Conservation (phyloP, 306 rosid species). For the Fragaria iinumae region DNA sequence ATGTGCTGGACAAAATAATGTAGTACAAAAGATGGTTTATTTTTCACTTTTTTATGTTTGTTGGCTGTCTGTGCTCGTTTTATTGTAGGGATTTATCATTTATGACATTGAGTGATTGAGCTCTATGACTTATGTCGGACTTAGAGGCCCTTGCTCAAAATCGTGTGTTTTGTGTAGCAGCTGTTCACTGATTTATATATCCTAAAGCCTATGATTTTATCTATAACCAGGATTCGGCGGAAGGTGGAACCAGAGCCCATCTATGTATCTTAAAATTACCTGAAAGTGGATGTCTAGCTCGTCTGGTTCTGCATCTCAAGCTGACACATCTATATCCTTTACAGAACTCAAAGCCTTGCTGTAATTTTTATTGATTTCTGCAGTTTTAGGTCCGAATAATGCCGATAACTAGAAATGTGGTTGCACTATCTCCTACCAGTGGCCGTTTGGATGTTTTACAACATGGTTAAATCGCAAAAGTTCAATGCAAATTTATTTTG, state of each 20-base stretch:
- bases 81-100: not conserved
- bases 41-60: not conserved
- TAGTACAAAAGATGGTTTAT: not conserved
- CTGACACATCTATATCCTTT: not conserved
- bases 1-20: not conserved
- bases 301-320: conserved; percentile 7
- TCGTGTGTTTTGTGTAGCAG: not conserved
- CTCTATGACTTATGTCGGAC: not conserved
- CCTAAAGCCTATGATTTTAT: conserved; percentile 18
- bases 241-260: conserved; percentile 82
- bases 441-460: not conserved
- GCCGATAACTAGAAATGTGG: not conserved
- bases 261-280: conserved; percentile 41
- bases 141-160: not conserved
- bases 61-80: not conserved
- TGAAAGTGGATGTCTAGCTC: conserved; percentile 2
- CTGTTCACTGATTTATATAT: not conserved
- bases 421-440: not conserved
- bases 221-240: conserved; percentile 67
- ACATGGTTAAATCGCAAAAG: not conserved
- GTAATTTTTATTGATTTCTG: not conserved
- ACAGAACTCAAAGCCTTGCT: not conserved
- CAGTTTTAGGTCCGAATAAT: not conserved
- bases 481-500: not conserved
- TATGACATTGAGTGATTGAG: not conserved